Evolutionary conservation across 2,329 filamentous ascomycete genomes (phyloP).

Genomic region (Drechmeria coniospora): DNA sequence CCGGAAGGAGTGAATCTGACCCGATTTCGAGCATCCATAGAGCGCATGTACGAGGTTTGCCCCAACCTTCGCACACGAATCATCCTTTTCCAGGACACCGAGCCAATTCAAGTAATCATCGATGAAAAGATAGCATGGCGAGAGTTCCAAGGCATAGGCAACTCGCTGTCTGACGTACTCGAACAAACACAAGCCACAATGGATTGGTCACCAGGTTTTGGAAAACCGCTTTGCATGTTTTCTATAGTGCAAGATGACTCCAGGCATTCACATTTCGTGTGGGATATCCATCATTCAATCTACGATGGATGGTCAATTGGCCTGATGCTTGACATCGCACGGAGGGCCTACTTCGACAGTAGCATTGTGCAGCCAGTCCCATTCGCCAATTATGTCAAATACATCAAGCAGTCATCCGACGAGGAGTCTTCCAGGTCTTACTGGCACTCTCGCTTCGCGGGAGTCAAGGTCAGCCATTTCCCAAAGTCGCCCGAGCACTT

Average conservation of each 20-base stretch:
- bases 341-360: slow-evolving; percentile 2
- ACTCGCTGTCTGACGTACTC: neutral
- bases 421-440: neutral
- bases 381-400: neutral
- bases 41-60: slow-evolving; percentile 1
- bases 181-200: neutral
- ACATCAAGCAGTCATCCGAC: neutral
- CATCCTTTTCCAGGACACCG: slow-evolving; percentile 1
- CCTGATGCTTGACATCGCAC: slow-evolving; percentile 2
- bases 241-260: neutral
- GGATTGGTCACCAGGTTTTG: neutral
- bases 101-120: slow-evolving; percentile 3
- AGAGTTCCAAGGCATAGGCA: neutral
- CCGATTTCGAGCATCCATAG: slow-evolving; percentile 14
- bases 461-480: neutral
- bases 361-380: neutral
- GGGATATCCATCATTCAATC: slow-evolving; percentile 10
- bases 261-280: slow-evolving; percentile 5
- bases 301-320: slow-evolving; percentile 11
- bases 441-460: neutral
- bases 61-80: slow-evolving; percentile 7
- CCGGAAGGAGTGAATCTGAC: slow-evolving; percentile 7
- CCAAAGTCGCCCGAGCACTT: neutral
- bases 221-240: neutral
- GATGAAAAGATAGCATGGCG: neutral